Conservation (phyloP, 441 rosid genomes). For the Arabidopsis lyrata region DNA sequence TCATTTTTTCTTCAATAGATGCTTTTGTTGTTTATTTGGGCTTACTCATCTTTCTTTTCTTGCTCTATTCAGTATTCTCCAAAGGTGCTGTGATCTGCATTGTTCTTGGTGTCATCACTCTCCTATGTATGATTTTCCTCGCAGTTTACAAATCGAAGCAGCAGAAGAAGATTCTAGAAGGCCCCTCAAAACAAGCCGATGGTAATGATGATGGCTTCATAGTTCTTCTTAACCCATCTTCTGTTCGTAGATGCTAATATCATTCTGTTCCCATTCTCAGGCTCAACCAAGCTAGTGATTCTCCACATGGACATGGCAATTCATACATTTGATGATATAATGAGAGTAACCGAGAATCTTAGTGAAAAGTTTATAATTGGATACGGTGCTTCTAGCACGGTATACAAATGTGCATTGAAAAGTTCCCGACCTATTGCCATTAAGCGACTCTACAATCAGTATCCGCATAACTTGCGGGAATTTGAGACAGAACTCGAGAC, state of each 20-base stretch:
- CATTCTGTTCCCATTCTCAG: constrained; percentile 43
- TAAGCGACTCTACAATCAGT: constrained; percentile 84
- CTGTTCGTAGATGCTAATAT: not conserved
- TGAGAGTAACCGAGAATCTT: constrained; percentile 86
- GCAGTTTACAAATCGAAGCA: constrained; percentile 74
- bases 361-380: constrained; percentile 80
- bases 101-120: constrained; percentile 61
- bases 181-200: constrained; percentile 47
- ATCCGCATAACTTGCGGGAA: constrained; percentile 68
- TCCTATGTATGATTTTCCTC: constrained; percentile 58
- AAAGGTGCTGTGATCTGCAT: constrained; percentile 66
- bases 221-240: not conserved
- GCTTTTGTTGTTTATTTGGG: not conserved
- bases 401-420: constrained; percentile 77
- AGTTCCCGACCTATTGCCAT: constrained; percentile 91
- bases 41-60: not conserved
- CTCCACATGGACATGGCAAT: constrained; percentile 97
- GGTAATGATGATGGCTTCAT: constrained; percentile 51
- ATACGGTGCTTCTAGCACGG: constrained; percentile 92
- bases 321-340: constrained; percentile 85
- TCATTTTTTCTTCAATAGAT: not conserved
- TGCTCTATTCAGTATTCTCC: constrained; percentile 52
- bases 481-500: constrained; percentile 97
- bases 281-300: constrained; percentile 87
- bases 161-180: constrained; percentile 45